phyloP scores from a whole-genome alignment of 768 basidiomycete genomes.

The Cystofilobasidium capitatum region DNA sequence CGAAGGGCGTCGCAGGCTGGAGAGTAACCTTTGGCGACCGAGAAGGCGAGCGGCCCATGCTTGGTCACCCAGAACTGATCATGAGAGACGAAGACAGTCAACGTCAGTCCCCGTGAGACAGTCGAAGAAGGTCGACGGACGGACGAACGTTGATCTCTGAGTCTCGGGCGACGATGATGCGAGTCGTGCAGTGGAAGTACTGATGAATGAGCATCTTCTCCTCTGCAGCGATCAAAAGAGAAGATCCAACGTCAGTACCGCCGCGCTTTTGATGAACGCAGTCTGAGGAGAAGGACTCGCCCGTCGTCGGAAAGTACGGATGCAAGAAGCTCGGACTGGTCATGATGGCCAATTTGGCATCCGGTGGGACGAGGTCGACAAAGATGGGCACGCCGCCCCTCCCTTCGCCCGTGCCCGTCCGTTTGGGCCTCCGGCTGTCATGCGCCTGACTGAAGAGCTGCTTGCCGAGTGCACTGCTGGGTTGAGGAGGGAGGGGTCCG shows the following conservation, averaged over 20 bases:
- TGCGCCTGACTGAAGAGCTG: not conserved
- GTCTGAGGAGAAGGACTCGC: not conserved
- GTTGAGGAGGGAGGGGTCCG: not conserved
- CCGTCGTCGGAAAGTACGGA: slow-evolving; percentile 30
- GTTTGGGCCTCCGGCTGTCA: not conserved
- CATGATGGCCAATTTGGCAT: slow-evolving; percentile 29
- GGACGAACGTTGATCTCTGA: slow-evolving; percentile 22
- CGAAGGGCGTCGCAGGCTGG: slow-evolving; percentile 32
- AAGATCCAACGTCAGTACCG: too few relatives aligned
- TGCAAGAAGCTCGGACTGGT: slow-evolving; percentile 32
- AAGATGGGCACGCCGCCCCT: not conserved
- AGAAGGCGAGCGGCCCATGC: slow-evolving; percentile 9
- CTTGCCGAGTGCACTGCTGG: not conserved
- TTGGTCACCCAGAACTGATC: not conserved
- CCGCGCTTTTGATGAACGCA: slow-evolving; percentile 29
- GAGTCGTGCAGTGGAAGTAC: slow-evolving; percentile 31
- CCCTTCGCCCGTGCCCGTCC: not conserved
- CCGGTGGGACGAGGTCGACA: slow-evolving; percentile 21
- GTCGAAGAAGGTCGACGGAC: slow-evolving; percentile 31
- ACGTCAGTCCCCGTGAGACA: too few relatives aligned
- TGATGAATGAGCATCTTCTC: slow-evolving; percentile 33
- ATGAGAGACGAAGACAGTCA: slow-evolving; percentile 29
- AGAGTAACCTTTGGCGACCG: slow-evolving; percentile 16
- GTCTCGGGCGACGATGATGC: slow-evolving; percentile 34
- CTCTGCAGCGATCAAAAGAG: slow-evolving; percentile 22